Conservation (phyloP, 2,329 filamentous ascomycete genomes). For the Ophiocordyceps camponoti-saundersi region DNA sequence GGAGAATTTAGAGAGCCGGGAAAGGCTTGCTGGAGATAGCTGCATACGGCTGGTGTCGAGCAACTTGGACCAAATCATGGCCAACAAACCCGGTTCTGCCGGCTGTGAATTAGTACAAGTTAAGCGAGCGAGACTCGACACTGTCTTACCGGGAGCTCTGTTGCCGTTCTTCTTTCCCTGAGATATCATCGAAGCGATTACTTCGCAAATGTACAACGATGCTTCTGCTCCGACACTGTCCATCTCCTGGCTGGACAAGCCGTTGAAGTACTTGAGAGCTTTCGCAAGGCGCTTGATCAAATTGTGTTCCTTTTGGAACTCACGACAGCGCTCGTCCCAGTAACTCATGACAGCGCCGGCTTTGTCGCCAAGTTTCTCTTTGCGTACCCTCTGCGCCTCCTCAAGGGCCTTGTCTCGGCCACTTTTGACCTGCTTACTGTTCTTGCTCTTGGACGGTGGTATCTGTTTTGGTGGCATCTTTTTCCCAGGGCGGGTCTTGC, state of each 20-base stretch:
- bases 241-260: conserved; percentile 18
- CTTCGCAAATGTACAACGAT: conserved; percentile 15
- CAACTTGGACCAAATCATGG: conserved; percentile 5
- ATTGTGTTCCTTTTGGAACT: conserved; percentile 26
- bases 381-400: conserved; percentile 15
- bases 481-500: neutral
- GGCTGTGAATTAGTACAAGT: neutral
- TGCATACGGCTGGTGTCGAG: conserved; percentile 2
- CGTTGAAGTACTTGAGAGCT: conserved; percentile 25
- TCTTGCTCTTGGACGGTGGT: conserved; percentile 1
- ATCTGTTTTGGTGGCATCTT: conserved; percentile 4
- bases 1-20: conserved; percentile 2
- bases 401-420: conserved; percentile 21
- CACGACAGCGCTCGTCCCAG: conserved; percentile 13
- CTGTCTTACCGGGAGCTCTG: neutral
- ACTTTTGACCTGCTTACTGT: conserved; percentile 3
- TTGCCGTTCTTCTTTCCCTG: neutral
- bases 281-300: conserved; percentile 27
- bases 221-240: conserved; percentile 13
- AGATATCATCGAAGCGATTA: conserved; percentile 6
- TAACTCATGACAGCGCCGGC: neutral
- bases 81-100: conserved; percentile 2
- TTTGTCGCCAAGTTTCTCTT: conserved; percentile 11
- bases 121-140: neutral
- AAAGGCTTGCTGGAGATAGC: conserved; percentile 3